A percentile compares a stretch with the other conserved stretches of the same genome.
These are phyloP conservation scores for Globomyces sp. DNA, from an alignment of 371 early-diverging fungal genomes.

Conservation along the genomic window DNA sequence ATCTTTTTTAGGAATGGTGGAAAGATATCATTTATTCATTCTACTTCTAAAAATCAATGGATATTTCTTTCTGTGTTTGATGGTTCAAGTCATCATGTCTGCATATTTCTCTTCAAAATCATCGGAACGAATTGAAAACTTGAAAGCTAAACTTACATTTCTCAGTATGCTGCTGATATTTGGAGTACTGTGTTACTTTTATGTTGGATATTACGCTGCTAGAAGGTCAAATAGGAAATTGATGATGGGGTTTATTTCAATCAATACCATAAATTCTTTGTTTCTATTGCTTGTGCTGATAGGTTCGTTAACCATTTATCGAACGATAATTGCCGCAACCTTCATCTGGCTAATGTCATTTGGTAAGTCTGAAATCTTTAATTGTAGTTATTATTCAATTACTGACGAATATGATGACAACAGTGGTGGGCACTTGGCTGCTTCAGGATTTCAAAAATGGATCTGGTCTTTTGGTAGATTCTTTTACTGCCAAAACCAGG, in stretches of 20 bases:
- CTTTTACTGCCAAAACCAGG: too few species aligned
- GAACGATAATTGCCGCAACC: not conserved
- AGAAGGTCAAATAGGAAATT: not conserved
- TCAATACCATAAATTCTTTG: not conserved
- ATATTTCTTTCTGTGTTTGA: slow-evolving; percentile 24
- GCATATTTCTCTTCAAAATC: not conserved
- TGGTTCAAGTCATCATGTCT: slow-evolving; percentile 14
- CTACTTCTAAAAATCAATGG: slow-evolving; percentile 22
- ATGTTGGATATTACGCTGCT: not conserved
- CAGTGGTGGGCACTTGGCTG: too few species aligned
- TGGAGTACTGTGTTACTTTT: not conserved
- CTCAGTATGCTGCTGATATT: not conserved
- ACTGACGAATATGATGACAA: not conserved
- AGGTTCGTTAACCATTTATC: not conserved
- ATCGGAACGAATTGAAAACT: not conserved
- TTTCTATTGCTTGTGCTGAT: not conserved
- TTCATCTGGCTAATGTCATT: slow-evolving; percentile 6
- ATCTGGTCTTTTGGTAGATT: too few species aligned
- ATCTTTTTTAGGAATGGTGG: slow-evolving; percentile 18
- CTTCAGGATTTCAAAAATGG: too few species aligned
- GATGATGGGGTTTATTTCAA: not conserved
- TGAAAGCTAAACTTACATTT: not conserved
- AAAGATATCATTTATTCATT: slow-evolving; percentile 25
- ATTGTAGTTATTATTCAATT: not conserved
- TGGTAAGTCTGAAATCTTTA: not conserved